Percentiles rank a stretch among this genome's conserved stretches.
Conservation (phyloP, 164 flowering plant genomes). For the Macadamia integrifolia region DNA sequence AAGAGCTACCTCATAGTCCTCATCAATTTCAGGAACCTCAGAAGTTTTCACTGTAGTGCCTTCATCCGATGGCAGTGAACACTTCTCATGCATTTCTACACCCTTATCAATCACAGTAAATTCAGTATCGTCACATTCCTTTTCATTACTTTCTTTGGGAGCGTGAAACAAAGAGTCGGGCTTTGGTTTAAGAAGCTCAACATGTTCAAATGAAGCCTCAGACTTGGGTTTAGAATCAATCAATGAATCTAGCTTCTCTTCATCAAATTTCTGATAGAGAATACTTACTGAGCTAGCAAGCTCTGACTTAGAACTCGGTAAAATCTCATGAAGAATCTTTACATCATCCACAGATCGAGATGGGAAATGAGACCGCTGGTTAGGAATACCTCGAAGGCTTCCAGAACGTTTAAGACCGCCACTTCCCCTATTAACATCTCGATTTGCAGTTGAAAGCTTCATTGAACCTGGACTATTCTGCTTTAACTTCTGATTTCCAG, state of each 20-base stretch:
- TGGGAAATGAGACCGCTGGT: constrained; percentile 18
- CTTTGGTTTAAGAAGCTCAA: constrained; percentile 16
- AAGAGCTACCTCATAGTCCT: constrained; percentile 9
- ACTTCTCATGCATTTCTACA: constrained; percentile 33
- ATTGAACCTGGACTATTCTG: constrained; percentile 20
- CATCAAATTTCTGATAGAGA: constrained; percentile 45
- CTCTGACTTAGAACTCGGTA: constrained; percentile 43
- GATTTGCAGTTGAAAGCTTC: constrained; percentile 24
- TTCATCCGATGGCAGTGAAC: constrained; percentile 19
- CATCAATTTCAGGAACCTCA: constrained; percentile 24
- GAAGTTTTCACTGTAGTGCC: constrained; percentile 17
- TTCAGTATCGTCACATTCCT: constrained; percentile 34
- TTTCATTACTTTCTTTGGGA: constrained; percentile 20
- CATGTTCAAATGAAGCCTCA: constrained; percentile 28
- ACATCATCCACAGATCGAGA: constrained; percentile 49
- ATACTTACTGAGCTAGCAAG: constrained; percentile 35
- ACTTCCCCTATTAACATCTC: constrained; percentile 14
- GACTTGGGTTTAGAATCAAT: constrained; percentile 34
- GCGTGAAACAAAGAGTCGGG: constrained; percentile 13
- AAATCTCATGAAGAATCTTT: constrained; percentile 76
- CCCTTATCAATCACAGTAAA: constrained; percentile 54
- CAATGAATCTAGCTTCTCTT: constrained; percentile 27
- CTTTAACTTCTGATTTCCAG: constrained; percentile 20
- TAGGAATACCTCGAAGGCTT: constrained; percentile 31
- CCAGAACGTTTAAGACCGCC: constrained; percentile 28